Base-by-base conservation (phyloP, 257 asterid species). In the Coffea canephora region DNA sequence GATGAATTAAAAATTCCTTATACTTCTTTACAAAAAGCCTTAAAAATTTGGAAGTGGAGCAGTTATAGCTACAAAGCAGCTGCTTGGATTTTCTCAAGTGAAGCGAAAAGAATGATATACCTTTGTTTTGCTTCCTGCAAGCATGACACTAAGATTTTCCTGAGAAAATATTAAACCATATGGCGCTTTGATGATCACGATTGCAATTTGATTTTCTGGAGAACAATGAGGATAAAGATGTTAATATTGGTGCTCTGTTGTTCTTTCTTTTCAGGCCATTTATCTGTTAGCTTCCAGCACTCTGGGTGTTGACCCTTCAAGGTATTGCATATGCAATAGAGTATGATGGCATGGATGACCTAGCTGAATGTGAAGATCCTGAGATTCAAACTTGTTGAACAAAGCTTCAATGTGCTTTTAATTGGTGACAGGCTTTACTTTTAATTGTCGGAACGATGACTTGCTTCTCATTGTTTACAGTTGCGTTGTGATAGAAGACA, bases 401-500 rank as follows among this genome's bases (percentile, higher is more conserved):
- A 79, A 43, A 23, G 18, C 50, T 43, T 16, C n/a, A 7, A 13
- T 12, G 9, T 59, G n/a, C 27, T 78, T 71, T 64, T 59, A 67
- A 43, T 25, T 23, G 23, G 64, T n/a, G 36, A 50, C 68, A 43
- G 49, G 62, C 50, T 71, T 73, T 14, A 12, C 19, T 23, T 62
- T 23, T 57, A 71, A 3, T 79, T 46, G 14, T 65, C 84, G 64
- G 78, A 43, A 39, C 27, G 84, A 71, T 79, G 73, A 36, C 61
- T 75, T 21, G 48, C 48, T 67, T 70, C 75, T 31, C 49, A 3
- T 67, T 67, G 41, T 39, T 77, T 79, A 81, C 83, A 95, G 99
- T 43, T 95, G 99, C 73, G 98, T 95, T 46, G 99, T 95, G 18
- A 89, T 95, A 79, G 99, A 95, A 89, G 99, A 95, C 88, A 95